Evolutionary conservation across 768 basidiomycete genomes (phyloP).

Genomic region (Kwoniella heveanensis): DNA sequence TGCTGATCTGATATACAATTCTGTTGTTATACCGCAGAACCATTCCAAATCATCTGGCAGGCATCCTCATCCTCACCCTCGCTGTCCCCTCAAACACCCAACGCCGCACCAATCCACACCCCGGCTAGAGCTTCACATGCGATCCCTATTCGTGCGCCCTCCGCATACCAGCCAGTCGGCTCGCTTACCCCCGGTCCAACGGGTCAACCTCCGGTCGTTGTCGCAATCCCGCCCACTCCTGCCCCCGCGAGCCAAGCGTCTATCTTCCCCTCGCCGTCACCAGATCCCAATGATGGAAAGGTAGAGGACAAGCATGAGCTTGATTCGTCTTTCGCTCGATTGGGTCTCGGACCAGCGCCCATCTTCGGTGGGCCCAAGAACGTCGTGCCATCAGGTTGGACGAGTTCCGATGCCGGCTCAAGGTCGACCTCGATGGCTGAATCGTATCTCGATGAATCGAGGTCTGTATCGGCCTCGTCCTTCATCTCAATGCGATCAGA

Average conservation of each 20-base stretch:
- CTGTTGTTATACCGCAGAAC: conserved; percentile 31
- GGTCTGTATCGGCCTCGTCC: conserved; percentile 4
- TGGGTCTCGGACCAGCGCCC: conserved; percentile 15
- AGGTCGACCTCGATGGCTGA: conserved; percentile 9
- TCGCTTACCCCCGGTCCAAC: conserved; percentile 46
- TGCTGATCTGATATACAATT: too few species aligned
- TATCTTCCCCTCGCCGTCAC: not conserved
- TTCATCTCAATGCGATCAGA: not conserved
- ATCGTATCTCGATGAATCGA: conserved; percentile 2
- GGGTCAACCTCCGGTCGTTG: conserved; percentile 27
- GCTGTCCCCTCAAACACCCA: conserved; percentile 15
- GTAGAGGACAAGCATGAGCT: conserved; percentile 4
- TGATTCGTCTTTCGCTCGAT: conserved; percentile 11
- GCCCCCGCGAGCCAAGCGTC: conserved; percentile 15
- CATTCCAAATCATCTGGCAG: conserved; percentile 52
- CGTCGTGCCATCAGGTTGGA: conserved; percentile 16
- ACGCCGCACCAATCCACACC: conserved; percentile 20
- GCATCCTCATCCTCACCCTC: conserved; percentile 30
- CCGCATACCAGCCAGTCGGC: conserved; percentile 35
- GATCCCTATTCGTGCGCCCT: conserved; percentile 53
- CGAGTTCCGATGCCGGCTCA: conserved; percentile 16
- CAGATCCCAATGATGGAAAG: not conserved
- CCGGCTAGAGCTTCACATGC: conserved; percentile 44
- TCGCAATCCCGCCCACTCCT: conserved; percentile 51
- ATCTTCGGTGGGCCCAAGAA: not conserved